Base-by-base conservation (phyloP, 345 rosid species). In the Salix exigua region DNA sequence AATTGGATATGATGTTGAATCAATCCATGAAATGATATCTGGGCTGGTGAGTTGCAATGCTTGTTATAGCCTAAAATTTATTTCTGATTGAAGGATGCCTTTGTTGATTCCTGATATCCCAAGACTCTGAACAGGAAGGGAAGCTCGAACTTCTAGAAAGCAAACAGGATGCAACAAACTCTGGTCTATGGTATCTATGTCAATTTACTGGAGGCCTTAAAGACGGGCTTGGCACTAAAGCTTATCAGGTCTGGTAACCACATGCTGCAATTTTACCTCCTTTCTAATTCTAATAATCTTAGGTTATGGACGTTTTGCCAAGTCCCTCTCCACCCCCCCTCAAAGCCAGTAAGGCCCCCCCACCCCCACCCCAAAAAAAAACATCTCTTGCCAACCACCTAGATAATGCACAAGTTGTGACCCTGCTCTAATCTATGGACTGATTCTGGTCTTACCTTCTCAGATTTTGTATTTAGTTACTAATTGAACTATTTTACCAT, bases 121-220 rank as follows among this genome's bases (percentile, higher is more conserved):
- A 65, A 58, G 65, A 63, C 76, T 72, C 77, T 79, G 73, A 70
- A 80, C 93, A 91, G 99, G 97, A 95, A 84, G 93, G 86, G 77
- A 95, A 91, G 86, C 87, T 92, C 72, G 94, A 88, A 51, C 80
- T 88, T 80, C 82, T 92, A 14, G 97, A 94, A 82, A 84, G 79
- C 89, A 95, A 92, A 86, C 97, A 90, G 97, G 92, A 94, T 79
- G 84, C 87, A 68, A 84, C 96, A 66, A 88, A 90, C 81, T 85
- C 93, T 7, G 97, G 97, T 73, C 87, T 94, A 42, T 88, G 86
- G 88, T 88, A 91, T 82, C 83, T 94, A 10, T 94, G 97, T 83
- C 88, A 88, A 80, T 58, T 87, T 42, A 85, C 94, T 72, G 94
- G 68, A 79, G 88, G 91, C 82, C 74, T 89, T 76, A 86, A 90